phyloP scores from a whole-genome alignment of 495 filamentous ascomycete genomes.

The Neurospora sublineolata region DNA sequence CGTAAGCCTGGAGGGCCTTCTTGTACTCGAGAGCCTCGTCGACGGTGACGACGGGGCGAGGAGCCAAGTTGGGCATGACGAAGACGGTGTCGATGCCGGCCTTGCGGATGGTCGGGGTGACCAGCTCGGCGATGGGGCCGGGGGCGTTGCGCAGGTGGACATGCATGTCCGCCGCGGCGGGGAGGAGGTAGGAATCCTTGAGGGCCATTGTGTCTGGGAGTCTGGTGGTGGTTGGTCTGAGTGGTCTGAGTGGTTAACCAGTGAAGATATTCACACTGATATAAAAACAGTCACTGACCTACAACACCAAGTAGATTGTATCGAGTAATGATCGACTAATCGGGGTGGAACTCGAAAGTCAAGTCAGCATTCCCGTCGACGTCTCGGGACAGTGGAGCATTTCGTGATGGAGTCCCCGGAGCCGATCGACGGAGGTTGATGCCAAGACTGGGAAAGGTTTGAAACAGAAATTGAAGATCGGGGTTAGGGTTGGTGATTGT shows the following conservation, averaged over 20 bases:
- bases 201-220: slow-evolving; percentile 24
- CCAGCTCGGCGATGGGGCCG: slow-evolving; percentile 69
- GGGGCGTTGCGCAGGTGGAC: slow-evolving; percentile 58
- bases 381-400: not conserved
- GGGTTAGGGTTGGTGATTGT: not conserved
- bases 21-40: slow-evolving; percentile 67
- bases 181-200: slow-evolving; percentile 43
- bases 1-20: slow-evolving; percentile 50
- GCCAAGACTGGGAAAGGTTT: not conserved
- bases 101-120: slow-evolving; percentile 59
- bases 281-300: not conserved
- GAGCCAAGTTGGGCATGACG: slow-evolving; percentile 55
- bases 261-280: not conserved
- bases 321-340: not conserved
- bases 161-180: slow-evolving; percentile 52
- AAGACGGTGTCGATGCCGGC: slow-evolving; percentile 55
- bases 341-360: not conserved
- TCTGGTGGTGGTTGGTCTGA: not conserved
- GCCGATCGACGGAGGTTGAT: not conserved
- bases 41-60: slow-evolving; percentile 60
- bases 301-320: not conserved
- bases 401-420: not conserved
- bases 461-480: not conserved
- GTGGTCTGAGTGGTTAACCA: not conserved
- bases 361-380: not conserved